These are phyloP conservation scores for Fusarium stilboides DNA, from an alignment of 2,329 filamentous ascomycete genomes.

Conservation along the genomic window DNA sequence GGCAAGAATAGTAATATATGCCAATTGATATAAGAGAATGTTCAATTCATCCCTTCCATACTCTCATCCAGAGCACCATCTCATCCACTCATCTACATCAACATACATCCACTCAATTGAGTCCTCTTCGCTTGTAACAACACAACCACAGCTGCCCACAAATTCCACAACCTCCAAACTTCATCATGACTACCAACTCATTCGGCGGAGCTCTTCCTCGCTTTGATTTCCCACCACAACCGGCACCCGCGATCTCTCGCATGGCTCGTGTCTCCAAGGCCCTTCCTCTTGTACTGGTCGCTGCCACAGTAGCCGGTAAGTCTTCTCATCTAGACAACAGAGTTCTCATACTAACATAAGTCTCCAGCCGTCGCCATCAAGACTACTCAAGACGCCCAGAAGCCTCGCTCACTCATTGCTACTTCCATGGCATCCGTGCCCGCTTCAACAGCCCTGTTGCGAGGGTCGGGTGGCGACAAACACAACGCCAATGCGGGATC, in stretches of 20 bases:
- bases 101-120: background rate
- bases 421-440: constrained; percentile 2
- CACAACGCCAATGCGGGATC: background rate
- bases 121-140: background rate
- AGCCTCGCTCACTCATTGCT: constrained; percentile 1
- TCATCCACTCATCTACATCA: constrained; percentile 9
- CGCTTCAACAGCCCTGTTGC: background rate
- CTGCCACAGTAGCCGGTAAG: constrained; percentile 31
- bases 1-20: constrained; percentile 11
- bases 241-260: constrained; percentile 27
- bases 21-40: constrained; percentile 34
- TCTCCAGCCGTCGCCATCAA: constrained; percentile 30
- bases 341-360: constrained; percentile 1
- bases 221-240: constrained; percentile 40
- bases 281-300: constrained; percentile 29
- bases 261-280: constrained; percentile 38
- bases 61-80: constrained; percentile 5
- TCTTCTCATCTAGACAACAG: rapidly evolving
- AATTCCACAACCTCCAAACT: background rate
- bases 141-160: background rate
- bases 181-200: constrained; percentile 43
- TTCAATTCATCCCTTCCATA: background rate
- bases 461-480: constrained; percentile 1
- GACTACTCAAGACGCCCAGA: constrained; percentile 20
- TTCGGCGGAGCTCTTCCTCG: constrained; percentile 44